These are phyloP conservation scores for Metschnikowia peoriensis DNA, from an alignment of 805 yeast genomes.

Conservation along the genomic window DNA sequence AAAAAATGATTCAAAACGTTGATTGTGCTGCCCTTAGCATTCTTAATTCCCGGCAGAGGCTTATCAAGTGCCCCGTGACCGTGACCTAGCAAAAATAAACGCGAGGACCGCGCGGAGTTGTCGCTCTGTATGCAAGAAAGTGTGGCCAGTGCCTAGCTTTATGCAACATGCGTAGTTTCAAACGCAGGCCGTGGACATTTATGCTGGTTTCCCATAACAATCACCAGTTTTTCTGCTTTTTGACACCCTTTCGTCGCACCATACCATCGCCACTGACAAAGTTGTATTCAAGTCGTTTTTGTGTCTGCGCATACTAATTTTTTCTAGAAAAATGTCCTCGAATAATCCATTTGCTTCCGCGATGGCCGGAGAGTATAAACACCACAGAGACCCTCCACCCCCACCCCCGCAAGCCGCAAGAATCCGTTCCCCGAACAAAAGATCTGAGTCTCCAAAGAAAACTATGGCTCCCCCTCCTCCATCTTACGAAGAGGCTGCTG, in stretches of 20 bases:
- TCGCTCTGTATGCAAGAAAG: constrained; percentile 4
- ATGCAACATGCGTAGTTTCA: constrained; percentile 4
- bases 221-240: constrained; percentile 3
- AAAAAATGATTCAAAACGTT: too few relatives aligned
- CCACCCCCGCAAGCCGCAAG: constrained; percentile 21
- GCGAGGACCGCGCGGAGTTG: constrained; percentile 1
- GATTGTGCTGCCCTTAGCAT: too few relatives aligned
- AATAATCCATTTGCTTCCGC: constrained; percentile 58
- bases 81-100: background rate
- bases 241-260: background rate
- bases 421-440: constrained; percentile 15
- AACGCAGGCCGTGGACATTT: constrained; percentile 1
- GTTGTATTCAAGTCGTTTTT: background rate
- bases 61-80: too few relatives aligned
- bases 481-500: constrained; percentile 68
- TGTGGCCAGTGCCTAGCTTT: constrained; percentile 1
- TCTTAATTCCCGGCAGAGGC: too few relatives aligned
- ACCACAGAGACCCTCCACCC: constrained; percentile 38
- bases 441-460: constrained; percentile 24
- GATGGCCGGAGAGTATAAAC: constrained; percentile 34
- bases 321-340: constrained; percentile 35
- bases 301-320: constrained; percentile 11
- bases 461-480: constrained; percentile 48
- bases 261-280: background rate
- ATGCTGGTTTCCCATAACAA: constrained; percentile 5